Conservation (phyloP, 140 eudicot genomes). For the Cichorium intybus region DNA sequence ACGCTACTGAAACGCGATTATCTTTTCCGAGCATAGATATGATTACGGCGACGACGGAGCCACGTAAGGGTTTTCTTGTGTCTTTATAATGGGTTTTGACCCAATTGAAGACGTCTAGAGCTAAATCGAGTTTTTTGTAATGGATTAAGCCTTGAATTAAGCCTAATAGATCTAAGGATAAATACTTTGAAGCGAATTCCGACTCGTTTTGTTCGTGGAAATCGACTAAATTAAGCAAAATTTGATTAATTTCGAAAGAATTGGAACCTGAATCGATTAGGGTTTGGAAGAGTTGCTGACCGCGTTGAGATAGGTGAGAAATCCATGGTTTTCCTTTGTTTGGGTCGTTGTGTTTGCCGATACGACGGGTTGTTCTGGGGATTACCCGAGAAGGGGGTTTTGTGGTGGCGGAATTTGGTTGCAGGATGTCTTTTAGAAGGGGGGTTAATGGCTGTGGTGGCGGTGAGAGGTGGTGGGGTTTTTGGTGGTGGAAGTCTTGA, state of each 20-base stretch:
- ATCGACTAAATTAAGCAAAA: constrained; percentile 29
- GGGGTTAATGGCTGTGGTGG: constrained; percentile 33
- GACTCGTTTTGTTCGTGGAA: constrained; percentile 17
- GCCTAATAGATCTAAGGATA: constrained; percentile 60
- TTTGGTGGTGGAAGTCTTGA: constrained; percentile 26
- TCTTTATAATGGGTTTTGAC: constrained; percentile 33
- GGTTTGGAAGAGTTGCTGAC: constrained; percentile 53
- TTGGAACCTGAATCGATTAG: constrained; percentile 42
- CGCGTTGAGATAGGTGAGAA: constrained; percentile 58
- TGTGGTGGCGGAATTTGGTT: constrained; percentile 27
- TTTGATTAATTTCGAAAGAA: constrained; percentile 26
- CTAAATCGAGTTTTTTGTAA: constrained; percentile 69
- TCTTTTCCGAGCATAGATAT: constrained; percentile 36
- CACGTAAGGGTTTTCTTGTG: constrained; percentile 40
- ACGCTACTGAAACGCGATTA: constrained; percentile 64
- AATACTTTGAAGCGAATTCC: constrained; percentile 25
- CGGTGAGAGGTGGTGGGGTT: constrained; percentile 26
- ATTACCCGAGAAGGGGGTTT: constrained; percentile 27
- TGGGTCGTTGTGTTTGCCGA: constrained; percentile 60
- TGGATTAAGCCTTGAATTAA: constrained; percentile 63
- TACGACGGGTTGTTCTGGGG: constrained; percentile 38
- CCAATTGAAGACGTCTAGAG: constrained; percentile 65
- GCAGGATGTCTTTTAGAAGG: constrained; percentile 33
- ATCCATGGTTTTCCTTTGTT: constrained; percentile 86
- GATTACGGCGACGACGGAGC: constrained; percentile 44